Conservation (phyloP, 257 asterid species). For the Solanum piurae region DNA sequence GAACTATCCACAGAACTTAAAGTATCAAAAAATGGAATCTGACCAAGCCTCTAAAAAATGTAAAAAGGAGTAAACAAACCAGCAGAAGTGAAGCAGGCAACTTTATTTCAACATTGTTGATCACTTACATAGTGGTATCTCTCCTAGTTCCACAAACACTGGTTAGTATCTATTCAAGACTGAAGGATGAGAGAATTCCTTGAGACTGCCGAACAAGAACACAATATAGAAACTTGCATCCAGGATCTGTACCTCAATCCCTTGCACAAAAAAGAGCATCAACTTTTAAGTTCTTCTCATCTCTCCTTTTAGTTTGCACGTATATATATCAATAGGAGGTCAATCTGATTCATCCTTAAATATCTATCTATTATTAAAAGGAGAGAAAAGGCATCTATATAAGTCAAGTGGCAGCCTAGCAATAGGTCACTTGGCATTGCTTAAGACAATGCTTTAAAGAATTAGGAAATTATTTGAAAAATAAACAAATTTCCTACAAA, state of each 20-base stretch:
- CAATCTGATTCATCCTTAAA: background rate
- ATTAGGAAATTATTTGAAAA: too few species aligned
- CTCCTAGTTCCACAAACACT: background rate
- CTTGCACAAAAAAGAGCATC: background rate
- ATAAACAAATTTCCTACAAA: too few species aligned
- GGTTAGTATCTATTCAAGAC: background rate
- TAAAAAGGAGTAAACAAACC: background rate
- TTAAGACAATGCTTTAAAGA: background rate
- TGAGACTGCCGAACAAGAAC: background rate
- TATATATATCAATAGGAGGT: background rate
- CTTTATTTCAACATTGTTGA: background rate
- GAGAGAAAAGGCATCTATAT: background rate
- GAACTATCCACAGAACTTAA: background rate
- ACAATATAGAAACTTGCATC: background rate
- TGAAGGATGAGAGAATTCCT: background rate
- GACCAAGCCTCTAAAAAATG: background rate
- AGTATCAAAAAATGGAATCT: background rate
- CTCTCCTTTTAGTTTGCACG: background rate
- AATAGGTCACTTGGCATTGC: background rate
- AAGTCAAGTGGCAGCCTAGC: background rate
- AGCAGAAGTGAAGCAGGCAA: background rate
- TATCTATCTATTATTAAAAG: background rate
- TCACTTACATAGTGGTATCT: background rate
- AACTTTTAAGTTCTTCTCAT: background rate
- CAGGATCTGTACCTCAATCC: background rate